Conservation (phyloP, 1,139 yeast genomes). For the Schwanniomyces etchellsii region DNA sequence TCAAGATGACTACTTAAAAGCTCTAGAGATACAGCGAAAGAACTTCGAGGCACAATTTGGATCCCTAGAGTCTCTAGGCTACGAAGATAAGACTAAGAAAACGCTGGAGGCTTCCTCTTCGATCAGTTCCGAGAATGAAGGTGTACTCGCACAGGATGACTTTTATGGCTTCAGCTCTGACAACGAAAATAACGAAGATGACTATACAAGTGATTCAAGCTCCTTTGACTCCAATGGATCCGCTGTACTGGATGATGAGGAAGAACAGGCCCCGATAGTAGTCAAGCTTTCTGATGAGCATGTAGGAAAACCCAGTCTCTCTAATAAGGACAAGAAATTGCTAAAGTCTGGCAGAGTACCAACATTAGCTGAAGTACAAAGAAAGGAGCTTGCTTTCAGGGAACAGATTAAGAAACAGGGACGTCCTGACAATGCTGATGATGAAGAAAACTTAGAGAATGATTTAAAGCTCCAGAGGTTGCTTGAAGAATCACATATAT, state of each 20-base stretch:
- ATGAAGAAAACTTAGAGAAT: conserved; percentile 57
- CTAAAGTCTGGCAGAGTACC: conserved; percentile 40
- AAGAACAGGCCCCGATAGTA: conserved; percentile 35
- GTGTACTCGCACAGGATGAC: too few relatives aligned
- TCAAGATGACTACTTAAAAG: conserved; percentile 36
- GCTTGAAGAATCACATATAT: conserved; percentile 78
- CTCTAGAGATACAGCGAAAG: conserved; percentile 51
- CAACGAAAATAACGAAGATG: conserved; percentile 3
- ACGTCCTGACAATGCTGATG: conserved; percentile 23
- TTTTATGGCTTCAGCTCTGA: conserved; percentile 11
- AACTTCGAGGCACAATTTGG: conserved; percentile 73
- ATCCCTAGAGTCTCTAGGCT: conserved; percentile 53
- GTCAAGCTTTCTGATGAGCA: conserved; percentile 24
- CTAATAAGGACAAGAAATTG: conserved; percentile 27
- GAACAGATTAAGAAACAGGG: conserved; percentile 25
- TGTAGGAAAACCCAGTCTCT: conserved; percentile 12
- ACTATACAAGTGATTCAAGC: conserved; percentile 9
- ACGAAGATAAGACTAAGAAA: conserved; percentile 44
- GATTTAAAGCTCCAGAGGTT: conserved; percentile 82
- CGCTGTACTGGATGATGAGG: conserved; percentile 11
- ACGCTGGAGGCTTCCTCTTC: neutral
- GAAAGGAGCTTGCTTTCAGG: conserved; percentile 15
- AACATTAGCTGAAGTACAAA: conserved; percentile 29
- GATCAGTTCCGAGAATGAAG: conserved; percentile 6
- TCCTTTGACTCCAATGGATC: conserved; percentile 10